These are phyloP conservation scores for Solanum hybrid DNA, from an alignment of 305 asterid species.

Conservation along the genomic window DNA sequence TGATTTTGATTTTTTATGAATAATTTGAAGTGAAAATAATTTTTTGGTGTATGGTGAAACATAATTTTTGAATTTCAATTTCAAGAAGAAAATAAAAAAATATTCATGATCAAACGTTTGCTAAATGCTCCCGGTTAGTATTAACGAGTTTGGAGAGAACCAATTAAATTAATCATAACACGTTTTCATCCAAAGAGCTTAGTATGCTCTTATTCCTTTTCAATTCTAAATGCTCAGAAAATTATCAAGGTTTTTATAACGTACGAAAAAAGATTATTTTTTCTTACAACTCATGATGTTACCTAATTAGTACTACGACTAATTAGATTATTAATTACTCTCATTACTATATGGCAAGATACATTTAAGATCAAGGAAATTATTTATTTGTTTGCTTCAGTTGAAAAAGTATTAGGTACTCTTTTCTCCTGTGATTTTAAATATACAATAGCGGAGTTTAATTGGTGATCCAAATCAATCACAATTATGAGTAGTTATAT, in stretches of 20 bases:
- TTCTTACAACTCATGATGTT: neutral
- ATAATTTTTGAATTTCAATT: neutral
- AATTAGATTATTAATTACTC: neutral
- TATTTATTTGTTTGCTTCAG: neutral
- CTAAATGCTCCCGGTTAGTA: neutral
- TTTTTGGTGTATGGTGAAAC: neutral
- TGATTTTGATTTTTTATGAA: neutral
- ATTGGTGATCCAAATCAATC: neutral
- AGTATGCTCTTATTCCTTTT: neutral
- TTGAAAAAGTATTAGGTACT: neutral
- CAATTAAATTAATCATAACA: neutral
- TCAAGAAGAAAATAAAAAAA: neutral
- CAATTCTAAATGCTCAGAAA: neutral
- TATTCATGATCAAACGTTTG: neutral
- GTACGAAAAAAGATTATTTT: no score
- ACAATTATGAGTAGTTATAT: neutral
- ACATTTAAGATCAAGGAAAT: neutral
- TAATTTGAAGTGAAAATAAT: neutral
- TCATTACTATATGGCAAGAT: neutral
- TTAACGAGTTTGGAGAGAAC: neutral
- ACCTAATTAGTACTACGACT: neutral
- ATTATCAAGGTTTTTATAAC: neutral
- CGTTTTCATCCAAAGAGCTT: neutral
- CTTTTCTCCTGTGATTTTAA: neutral
- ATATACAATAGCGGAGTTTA: neutral